These are phyloP conservation scores for Ormosia semicastrata DNA, from an alignment of 306 rosid genomes.

Conservation along the genomic window DNA sequence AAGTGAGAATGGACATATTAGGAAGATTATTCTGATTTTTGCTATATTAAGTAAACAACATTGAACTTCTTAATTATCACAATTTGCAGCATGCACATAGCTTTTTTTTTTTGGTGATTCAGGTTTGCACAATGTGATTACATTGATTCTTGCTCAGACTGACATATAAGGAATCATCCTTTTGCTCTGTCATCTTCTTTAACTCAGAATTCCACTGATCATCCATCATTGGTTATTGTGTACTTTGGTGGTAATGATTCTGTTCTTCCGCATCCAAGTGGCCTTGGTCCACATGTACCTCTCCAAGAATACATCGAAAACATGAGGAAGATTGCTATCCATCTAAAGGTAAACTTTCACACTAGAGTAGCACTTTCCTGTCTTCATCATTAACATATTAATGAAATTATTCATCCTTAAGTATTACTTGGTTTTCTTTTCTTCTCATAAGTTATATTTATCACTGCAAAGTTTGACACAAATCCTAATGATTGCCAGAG, in stretches of 20 bases:
- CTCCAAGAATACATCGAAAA: constrained; percentile 73
- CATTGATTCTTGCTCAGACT: constrained; percentile 2
- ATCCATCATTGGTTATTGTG: constrained; percentile 77
- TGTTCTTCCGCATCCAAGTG: constrained; percentile 52
- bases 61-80: not conserved
- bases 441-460: not conserved
- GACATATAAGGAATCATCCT: not conserved
- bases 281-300: constrained; percentile 61
- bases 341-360: constrained; percentile 53
- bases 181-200: not conserved
- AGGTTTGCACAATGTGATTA: not conserved
- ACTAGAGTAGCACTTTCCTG: not conserved
- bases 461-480: not conserved
- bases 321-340: constrained; percentile 66
- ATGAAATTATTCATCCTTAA: not conserved
- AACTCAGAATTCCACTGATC: constrained; percentile 50
- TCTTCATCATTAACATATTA: not conserved
- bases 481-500: constrained; percentile 43
- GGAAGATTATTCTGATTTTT: not conserved
- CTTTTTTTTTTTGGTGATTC: no score
- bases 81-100: not conserved
- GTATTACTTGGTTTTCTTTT: not conserved
- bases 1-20: not conserved
- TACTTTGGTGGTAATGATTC: constrained; percentile 95
- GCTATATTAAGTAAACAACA: not conserved